phyloP scores from a whole-genome alignment of 768 basidiomycete genomes.

The Russula brevipes region DNA sequence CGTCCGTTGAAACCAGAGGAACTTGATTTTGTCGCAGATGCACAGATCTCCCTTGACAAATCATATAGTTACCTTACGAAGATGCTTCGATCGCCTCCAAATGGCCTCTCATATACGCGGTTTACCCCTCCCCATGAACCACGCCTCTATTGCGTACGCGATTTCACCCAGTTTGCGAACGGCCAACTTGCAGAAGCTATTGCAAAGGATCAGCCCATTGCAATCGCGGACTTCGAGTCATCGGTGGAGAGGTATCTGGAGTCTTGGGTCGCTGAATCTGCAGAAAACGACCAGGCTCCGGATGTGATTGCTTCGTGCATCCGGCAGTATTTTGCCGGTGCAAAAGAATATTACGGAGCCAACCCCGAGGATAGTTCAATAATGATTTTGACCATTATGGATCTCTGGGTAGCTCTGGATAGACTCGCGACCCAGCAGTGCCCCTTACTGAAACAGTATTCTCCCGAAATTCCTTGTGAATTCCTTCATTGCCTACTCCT shows the following conservation, averaged over 20 bases:
- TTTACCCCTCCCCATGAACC: neutral
- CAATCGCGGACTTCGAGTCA: neutral
- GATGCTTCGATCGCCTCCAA: neutral
- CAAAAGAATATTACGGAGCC: neutral
- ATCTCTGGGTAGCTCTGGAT: slow-evolving; percentile 36
- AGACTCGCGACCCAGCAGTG: slow-evolving; percentile 33
- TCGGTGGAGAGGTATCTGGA: neutral
- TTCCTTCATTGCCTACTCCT: slow-evolving; percentile 43
- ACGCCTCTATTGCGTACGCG: neutral
- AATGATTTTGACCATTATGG: slow-evolving; percentile 24
- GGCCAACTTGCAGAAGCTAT: neutral
- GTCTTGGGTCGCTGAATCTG: slow-evolving; percentile 1
- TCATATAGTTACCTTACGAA: neutral
- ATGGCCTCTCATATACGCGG: too few species aligned
- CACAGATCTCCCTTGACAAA: neutral
- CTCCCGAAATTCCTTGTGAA: slow-evolving; percentile 39
- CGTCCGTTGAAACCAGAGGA: neutral
- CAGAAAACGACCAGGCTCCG: neutral
- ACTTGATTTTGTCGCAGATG: neutral
- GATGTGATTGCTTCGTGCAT: slow-evolving; percentile 5
- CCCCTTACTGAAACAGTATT: slow-evolving; percentile 41
- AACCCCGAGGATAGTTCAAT: slow-evolving; percentile 14
- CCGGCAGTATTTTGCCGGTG: neutral
- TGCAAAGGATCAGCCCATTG: neutral
- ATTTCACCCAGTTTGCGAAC: neutral